phyloP scores from a whole-genome alignment of 176 grass and related monocot species.

The Phyllostachys edulis region DNA sequence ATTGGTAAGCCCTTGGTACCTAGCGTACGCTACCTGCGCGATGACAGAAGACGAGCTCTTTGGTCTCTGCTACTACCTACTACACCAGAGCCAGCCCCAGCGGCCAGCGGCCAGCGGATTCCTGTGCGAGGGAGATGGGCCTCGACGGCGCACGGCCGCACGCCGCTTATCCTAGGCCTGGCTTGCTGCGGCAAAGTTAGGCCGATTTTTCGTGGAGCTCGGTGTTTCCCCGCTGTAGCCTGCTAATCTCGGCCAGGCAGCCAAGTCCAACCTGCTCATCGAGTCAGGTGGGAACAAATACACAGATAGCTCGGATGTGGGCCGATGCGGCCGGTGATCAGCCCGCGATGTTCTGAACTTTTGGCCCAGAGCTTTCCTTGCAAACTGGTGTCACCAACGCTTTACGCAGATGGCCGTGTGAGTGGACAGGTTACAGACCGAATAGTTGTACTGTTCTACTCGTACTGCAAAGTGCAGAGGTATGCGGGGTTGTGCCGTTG shows the following conservation, averaged over 20 bases:
- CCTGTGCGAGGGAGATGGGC: not conserved
- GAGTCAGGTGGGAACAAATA: not conserved
- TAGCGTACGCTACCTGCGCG: not conserved
- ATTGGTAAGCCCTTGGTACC: not conserved
- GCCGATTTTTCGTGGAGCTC: not conserved
- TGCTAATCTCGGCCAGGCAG: not conserved
- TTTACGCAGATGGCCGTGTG: not conserved
- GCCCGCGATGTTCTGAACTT: not conserved
- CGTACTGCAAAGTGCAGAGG: not conserved
- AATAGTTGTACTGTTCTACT: not conserved
- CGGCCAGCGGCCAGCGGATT: not conserved
- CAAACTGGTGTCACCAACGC: not conserved
- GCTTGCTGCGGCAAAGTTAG: not conserved
- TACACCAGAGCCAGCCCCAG: not conserved
- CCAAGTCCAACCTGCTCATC: not conserved
- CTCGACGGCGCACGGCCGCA: not conserved
- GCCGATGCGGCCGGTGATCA: not conserved
- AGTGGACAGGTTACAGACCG: not conserved
- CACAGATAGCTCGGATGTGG: not conserved
- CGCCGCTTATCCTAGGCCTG: not conserved
- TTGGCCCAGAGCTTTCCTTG: not conserved
- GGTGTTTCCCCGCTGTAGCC: not conserved
- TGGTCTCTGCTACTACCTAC: not conserved
- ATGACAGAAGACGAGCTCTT: not conserved
- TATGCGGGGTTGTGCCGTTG: not conserved